phyloP scores from a whole-genome alignment of 805 yeast genomes.

The Isabelozyma rhagii region DNA sequence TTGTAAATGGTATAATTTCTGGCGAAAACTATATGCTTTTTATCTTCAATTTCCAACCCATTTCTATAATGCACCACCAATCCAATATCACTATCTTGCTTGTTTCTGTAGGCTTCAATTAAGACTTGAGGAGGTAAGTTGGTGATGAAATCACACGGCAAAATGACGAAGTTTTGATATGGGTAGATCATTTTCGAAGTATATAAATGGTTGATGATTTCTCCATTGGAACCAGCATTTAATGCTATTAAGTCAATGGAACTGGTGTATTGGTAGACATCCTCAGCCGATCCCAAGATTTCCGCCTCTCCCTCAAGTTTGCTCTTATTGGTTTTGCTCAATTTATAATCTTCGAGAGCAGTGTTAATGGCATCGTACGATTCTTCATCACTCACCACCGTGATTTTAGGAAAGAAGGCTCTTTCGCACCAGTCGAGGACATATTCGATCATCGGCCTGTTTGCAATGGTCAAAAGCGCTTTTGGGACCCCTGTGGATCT shows the following conservation, averaged over 20 bases:
- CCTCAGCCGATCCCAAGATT: constrained; percentile 7
- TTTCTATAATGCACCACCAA: constrained; percentile 76
- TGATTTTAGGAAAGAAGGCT: constrained; percentile 71
- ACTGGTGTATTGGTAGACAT: constrained; percentile 11
- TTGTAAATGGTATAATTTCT: constrained; percentile 67
- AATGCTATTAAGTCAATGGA: constrained; percentile 20
- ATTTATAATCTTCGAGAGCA: constrained; percentile 48
- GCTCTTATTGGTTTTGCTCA: constrained; percentile 27
- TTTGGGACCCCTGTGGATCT: constrained; percentile 69
- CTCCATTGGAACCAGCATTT: constrained; percentile 54
- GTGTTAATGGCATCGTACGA: constrained; percentile 45
- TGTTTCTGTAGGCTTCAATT: constrained; percentile 77
- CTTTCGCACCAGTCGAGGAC: constrained; percentile 91
- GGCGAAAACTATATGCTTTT: constrained; percentile 56
- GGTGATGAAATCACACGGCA: constrained; percentile 94
- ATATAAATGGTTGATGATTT: constrained; percentile 47
- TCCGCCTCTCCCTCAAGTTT: constrained; percentile 10
- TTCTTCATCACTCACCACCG: constrained; percentile 55
- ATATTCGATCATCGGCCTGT: constrained; percentile 82
- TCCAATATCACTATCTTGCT: constrained; percentile 65
- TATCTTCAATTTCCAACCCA: constrained; percentile 71
- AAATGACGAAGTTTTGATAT: constrained; percentile 56
- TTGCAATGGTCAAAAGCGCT: constrained; percentile 86
- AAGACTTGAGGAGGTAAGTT: constrained; percentile 88
- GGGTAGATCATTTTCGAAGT: constrained; percentile 36